phyloP scores from a whole-genome alignment of 1,284 basidiomycete species.

The Pseudomicrostroma phylloplanum region DNA sequence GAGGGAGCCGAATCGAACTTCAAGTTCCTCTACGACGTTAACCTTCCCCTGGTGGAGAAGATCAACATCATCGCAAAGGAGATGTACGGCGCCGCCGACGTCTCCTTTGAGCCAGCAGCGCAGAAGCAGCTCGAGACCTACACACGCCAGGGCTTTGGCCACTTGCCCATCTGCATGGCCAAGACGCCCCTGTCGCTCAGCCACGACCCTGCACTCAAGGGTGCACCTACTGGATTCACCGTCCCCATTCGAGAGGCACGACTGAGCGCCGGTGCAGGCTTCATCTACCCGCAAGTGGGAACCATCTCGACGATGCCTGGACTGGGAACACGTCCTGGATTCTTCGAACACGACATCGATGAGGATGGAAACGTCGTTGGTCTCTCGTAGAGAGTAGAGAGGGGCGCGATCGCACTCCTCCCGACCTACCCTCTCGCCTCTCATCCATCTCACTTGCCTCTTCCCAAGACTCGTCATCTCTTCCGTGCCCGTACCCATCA shows the following conservation, averaged over 20 bases:
- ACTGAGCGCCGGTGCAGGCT: conserved; percentile 85
- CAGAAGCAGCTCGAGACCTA: conserved; percentile 83
- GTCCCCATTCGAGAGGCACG: conserved; percentile 85
- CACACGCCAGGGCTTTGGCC: conserved; percentile 76
- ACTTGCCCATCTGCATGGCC: conserved; percentile 80
- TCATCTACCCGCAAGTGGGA: conserved; percentile 75
- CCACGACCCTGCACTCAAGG: conserved; percentile 42
- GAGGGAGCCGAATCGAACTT: conserved; percentile 36
- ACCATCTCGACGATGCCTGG: conserved; percentile 88
- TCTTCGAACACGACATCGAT: conserved; percentile 45
- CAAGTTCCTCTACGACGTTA: conserved; percentile 47
- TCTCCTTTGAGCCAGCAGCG: conserved; percentile 61
- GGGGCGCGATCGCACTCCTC: too few relatives aligned
- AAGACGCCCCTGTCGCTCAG: conserved; percentile 68
- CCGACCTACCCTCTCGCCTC: too few relatives aligned
- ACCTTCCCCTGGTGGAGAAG: conserved; percentile 40
- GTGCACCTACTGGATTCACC: conserved; percentile 60
- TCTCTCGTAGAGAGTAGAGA: conserved; percentile 45
- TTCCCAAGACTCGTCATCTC: too few relatives aligned
- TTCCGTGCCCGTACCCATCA: too few relatives aligned
- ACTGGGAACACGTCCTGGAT: conserved; percentile 80
- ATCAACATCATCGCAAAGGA: conserved; percentile 45
- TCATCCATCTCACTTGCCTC: too few relatives aligned
- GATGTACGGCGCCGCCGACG: conserved; percentile 49
- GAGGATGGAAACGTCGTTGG: conserved; percentile 52